A percentile compares a stretch with the other conserved stretches of the same genome.
Conservation (phyloP, 2,329 filamentous ascomycete genomes). For the Thielaviopsis ethacetica region DNA sequence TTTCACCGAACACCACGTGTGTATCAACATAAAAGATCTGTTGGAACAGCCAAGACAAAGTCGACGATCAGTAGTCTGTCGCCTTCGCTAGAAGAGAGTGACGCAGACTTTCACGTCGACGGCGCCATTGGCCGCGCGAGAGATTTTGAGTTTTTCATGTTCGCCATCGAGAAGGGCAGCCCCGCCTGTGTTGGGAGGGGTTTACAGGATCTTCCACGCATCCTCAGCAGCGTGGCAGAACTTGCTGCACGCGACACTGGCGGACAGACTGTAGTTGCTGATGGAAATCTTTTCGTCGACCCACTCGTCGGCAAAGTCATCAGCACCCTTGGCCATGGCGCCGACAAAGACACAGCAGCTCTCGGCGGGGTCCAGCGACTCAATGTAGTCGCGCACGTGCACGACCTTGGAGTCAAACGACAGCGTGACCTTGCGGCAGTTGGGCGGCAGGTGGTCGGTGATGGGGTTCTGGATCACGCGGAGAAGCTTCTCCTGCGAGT, state of each 20-base stretch:
- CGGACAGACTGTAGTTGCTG: slow-evolving; percentile 93
- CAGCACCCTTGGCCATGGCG: slow-evolving; percentile 92
- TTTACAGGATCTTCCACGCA: slow-evolving; percentile 80
- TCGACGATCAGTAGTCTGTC: not conserved
- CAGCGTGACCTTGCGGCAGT: slow-evolving; percentile 93
- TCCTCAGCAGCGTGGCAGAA: slow-evolving; percentile 98
- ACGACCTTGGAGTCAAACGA: slow-evolving; percentile 86
- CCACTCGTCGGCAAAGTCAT: slow-evolving; percentile 86
- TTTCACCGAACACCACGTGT: not conserved
- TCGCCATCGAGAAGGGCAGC: not conserved
- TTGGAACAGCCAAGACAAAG: not conserved
- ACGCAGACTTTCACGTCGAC: no score
- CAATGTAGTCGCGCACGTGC: slow-evolving; percentile 76
- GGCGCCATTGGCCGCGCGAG: not conserved
- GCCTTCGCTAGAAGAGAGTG: not conserved
- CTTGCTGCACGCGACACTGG: slow-evolving; percentile 97
- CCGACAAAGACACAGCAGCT: slow-evolving; percentile 97
- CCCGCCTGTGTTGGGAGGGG: not conserved
- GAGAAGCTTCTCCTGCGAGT: slow-evolving; percentile 91
- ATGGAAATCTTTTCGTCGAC: slow-evolving; percentile 97
- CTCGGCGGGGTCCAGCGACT: slow-evolving; percentile 61
- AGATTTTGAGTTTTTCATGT: not conserved
- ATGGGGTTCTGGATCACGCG: slow-evolving; percentile 98
- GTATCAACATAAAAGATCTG: not conserved
- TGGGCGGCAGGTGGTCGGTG: slow-evolving; percentile 87